Percentiles rank a stretch among this genome's conserved stretches.
Evolutionary conservation across 176 grass and related monocot species (phyloP).

Genomic region (Cenchrus purpureus): DNA sequence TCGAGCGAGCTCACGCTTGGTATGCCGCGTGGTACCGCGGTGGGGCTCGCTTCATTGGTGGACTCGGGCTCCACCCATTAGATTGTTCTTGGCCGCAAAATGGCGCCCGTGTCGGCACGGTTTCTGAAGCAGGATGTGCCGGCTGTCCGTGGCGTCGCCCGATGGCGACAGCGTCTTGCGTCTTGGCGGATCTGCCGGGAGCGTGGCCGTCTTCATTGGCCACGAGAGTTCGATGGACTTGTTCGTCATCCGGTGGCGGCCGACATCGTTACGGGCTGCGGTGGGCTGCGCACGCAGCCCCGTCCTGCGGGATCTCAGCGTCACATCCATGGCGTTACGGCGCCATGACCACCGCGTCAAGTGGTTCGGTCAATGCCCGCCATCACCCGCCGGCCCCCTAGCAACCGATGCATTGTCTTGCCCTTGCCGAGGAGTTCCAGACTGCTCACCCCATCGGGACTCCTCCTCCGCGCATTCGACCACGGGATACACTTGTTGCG

Average conservation of each 20-base stretch:
- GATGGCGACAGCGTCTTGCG: neutral
- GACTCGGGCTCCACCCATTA: neutral
- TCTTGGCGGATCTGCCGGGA: too few species aligned
- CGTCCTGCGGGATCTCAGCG: neutral
- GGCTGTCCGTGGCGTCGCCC: neutral
- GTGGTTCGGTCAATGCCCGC: neutral
- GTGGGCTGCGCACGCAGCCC: neutral
- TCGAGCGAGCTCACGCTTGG: neutral
- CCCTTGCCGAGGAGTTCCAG: too few species aligned
- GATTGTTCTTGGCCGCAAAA: too few species aligned
- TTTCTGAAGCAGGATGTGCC: rapidly evolving
- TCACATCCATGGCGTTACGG: neutral
- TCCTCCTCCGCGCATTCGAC: too few species aligned
- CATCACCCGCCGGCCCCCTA: too few species aligned
- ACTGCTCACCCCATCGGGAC: too few species aligned
- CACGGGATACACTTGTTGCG: too few species aligned
- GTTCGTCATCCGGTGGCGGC: neutral
- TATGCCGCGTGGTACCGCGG: rapidly evolving
- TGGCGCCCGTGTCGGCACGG: neutral
- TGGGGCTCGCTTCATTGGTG: neutral
- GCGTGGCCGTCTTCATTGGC: rapidly evolving
- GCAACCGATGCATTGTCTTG: too few species aligned
- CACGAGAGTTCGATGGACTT: neutral
- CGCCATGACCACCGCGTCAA: neutral
- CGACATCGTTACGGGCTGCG: neutral